phyloP scores from a whole-genome alignment of 495 filamentous ascomycete species.

The Annulohypoxylon moriforme region DNA sequence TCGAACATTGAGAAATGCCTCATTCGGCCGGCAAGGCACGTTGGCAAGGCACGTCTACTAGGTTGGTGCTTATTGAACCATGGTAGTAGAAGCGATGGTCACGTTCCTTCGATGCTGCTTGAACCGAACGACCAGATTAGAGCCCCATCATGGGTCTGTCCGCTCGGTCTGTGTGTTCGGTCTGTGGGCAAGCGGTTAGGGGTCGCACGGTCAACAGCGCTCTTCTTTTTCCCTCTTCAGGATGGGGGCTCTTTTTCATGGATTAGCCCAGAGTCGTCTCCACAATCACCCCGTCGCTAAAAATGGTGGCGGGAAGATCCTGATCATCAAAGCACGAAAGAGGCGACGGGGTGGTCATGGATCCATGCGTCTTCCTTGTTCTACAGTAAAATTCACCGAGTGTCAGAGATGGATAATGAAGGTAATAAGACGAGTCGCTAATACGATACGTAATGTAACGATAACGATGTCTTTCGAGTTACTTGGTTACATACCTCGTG shows the following conservation, averaged over 20 bases:
- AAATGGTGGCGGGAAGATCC: conserved; percentile 47
- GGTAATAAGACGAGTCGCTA: conserved; percentile 30
- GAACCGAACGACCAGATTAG: conserved; percentile 41
- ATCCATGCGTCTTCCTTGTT: conserved; percentile 35
- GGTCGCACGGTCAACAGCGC: conserved; percentile 30
- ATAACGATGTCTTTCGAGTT: conserved; percentile 24
- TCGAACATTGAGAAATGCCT: conserved; percentile 38
- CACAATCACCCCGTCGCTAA: conserved; percentile 47
- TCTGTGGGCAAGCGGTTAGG: conserved; percentile 40
- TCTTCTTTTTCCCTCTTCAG: conserved; percentile 19
- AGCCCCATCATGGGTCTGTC: conserved; percentile 41
- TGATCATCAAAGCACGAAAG: conserved; percentile 46
- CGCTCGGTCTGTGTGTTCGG: conserved; percentile 41
- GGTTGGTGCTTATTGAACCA: conserved; percentile 31
- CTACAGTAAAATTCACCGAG: conserved; percentile 24
- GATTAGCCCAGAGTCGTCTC: conserved; percentile 37
- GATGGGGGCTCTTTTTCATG: conserved; percentile 27
- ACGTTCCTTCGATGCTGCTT: conserved; percentile 42
- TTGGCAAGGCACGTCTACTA: conserved; percentile 17
- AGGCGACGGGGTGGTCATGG: conserved; percentile 38
- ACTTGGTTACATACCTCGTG: conserved; percentile 38
- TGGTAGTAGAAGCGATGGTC: conserved; percentile 34
- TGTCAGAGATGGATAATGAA: conserved; percentile 23
- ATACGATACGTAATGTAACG: conserved; percentile 23
- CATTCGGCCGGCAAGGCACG: conserved; percentile 26